Conservation (phyloP, 208 protist species). For the Trypanosoma platydactyli region DNA sequence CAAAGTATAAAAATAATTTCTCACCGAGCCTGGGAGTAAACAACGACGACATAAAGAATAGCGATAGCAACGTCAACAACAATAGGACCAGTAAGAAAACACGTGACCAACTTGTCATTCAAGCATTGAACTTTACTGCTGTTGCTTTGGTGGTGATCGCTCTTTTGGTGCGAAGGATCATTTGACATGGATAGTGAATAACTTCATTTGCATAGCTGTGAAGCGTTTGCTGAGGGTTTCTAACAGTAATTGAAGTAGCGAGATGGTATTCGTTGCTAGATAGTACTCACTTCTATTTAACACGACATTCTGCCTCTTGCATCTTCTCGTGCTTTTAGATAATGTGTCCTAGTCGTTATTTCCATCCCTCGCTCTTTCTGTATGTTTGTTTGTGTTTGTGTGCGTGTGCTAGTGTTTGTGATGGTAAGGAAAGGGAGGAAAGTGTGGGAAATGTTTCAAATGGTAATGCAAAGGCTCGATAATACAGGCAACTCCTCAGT, state of each 20-base stretch:
- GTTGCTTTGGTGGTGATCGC: not conserved
- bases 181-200: not conserved
- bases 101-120: not conserved
- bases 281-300: not conserved
- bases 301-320: not conserved
- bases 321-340: not conserved
- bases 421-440: conserved; percentile 1
- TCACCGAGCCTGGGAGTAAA: not conserved
- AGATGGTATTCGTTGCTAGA: not conserved
- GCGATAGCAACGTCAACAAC: no score
- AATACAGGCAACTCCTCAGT: no score
- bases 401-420: no score
- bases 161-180: conserved; percentile 1
- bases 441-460: not conserved
- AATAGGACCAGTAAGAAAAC: not conserved
- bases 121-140: not conserved
- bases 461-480: not conserved
- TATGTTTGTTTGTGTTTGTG: no score
- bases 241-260: no score
- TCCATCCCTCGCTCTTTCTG: no score
- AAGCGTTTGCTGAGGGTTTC: not conserved
- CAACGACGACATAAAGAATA: no score
- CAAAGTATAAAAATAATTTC: not conserved
- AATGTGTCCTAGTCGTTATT: no score
- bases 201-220: not conserved